These are phyloP conservation scores for Aegilops bicornis DNA, from an alignment of 176 grass and related monocot species.

Conservation along the genomic window DNA sequence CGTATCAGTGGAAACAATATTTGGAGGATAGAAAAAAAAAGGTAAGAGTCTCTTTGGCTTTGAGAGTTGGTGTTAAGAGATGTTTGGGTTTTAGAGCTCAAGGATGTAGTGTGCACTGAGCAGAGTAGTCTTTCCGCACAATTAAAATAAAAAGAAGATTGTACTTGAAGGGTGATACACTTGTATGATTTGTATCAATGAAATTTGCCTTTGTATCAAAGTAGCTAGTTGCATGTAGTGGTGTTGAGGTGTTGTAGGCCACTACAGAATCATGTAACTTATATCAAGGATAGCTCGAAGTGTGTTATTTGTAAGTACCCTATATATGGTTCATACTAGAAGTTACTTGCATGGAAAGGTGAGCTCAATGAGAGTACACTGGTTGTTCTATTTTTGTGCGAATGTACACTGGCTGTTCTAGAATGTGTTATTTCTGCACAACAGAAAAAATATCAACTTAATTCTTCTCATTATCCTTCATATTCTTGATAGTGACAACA, in stretches of 20 bases:
- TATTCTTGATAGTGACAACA: conserved; percentile 18
- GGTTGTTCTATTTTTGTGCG: neutral
- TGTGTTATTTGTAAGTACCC: conserved; percentile 5
- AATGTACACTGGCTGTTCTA: neutral
- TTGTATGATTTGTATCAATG: neutral
- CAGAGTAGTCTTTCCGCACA: neutral
- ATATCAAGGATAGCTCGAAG: neutral
- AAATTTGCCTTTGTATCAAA: neutral
- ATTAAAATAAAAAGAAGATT: neutral
- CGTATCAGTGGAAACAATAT: too few relatives aligned
- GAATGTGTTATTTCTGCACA: neutral
- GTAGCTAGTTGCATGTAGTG: neutral
- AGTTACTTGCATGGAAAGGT: too few relatives aligned
- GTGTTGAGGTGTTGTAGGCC: neutral
- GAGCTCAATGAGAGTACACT: neutral
- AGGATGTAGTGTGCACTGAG: neutral
- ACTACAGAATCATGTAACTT: neutral
- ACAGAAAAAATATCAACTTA: neutral
- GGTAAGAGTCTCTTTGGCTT: too few relatives aligned
- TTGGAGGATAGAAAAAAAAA: too few relatives aligned
- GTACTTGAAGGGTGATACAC: neutral
- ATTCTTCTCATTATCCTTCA: neutral
- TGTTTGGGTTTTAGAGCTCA: neutral
- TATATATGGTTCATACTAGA: neutral
- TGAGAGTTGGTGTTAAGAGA: too few relatives aligned